Evolutionary conservation across 2,329 filamentous ascomycete genomes (phyloP).

Genomic region (Fusarium anthophilum): DNA sequence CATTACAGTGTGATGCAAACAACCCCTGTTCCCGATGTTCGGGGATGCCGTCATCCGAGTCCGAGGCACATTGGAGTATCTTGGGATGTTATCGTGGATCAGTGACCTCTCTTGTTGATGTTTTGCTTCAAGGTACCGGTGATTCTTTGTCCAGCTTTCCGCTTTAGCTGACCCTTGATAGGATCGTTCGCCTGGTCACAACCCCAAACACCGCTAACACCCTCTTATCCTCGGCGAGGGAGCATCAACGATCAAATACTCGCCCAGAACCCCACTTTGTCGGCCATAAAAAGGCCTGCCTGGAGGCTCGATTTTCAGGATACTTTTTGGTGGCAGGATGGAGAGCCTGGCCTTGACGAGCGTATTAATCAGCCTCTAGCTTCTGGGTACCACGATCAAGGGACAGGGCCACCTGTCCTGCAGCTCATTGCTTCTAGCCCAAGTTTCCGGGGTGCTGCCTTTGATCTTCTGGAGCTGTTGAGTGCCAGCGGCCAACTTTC

Average conservation of each 20-base stretch:
- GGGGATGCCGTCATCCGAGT: slow-evolving; percentile 49
- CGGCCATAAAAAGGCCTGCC: slow-evolving; percentile 53
- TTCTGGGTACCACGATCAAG: slow-evolving; percentile 37
- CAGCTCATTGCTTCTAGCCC: slow-evolving; percentile 61
- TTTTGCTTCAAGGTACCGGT: slow-evolving; percentile 59
- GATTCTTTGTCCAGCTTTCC: neutral
- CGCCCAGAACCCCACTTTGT: slow-evolving; percentile 54
- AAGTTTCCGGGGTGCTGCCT: slow-evolving; percentile 59
- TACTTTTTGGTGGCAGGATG: slow-evolving; percentile 66
- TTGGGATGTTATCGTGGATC: slow-evolving; percentile 63
- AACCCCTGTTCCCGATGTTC: slow-evolving; percentile 60
- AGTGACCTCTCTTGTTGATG: slow-evolving; percentile 57
- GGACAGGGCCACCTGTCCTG: slow-evolving; percentile 59
- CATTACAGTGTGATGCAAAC: slow-evolving; percentile 59
- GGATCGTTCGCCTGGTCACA: slow-evolving; percentile 59
- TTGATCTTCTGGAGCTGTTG: slow-evolving; percentile 63
- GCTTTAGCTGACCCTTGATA: slow-evolving; percentile 38
- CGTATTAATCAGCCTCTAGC: slow-evolving; percentile 24
- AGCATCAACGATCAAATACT: slow-evolving; percentile 64
- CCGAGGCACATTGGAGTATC: slow-evolving; percentile 57
- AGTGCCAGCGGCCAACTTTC: slow-evolving; percentile 61
- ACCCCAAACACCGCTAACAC: slow-evolving; percentile 60
- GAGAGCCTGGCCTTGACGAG: slow-evolving; percentile 51
- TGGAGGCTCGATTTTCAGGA: slow-evolving; percentile 63
- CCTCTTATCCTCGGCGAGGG: slow-evolving; percentile 58